Conservation (phyloP, 176 grass and related monocot genomes). For the Microstegium vimineum region DNA sequence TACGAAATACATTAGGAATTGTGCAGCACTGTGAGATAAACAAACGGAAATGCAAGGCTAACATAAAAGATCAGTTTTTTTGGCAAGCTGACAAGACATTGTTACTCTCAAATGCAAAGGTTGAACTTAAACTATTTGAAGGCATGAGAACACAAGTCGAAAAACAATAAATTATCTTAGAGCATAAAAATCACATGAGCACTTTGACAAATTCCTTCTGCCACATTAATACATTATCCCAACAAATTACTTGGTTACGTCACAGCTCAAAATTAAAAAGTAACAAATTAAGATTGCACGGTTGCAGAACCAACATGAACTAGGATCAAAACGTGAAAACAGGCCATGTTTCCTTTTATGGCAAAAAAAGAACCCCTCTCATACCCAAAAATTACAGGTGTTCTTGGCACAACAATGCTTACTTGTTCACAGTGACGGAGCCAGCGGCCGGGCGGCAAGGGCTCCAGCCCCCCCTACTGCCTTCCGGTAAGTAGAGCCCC, state of each 20-base stretch:
- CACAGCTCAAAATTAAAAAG: background rate
- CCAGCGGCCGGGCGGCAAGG: too few species aligned
- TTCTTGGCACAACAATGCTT: background rate
- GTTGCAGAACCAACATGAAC: background rate
- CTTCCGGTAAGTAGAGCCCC: too few species aligned
- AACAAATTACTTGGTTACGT: background rate
- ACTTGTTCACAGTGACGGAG: too few species aligned
- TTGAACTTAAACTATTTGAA: background rate
- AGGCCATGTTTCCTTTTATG: background rate
- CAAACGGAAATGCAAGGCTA: constrained; percentile 1
- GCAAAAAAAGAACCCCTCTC: background rate
- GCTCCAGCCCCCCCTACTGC: too few species aligned
- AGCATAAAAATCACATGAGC: background rate
- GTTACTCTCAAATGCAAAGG: background rate
- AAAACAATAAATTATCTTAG: background rate
- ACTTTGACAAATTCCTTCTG: background rate
- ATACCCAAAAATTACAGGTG: background rate
- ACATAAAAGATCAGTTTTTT: background rate
- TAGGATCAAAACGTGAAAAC: constrained; percentile 10
- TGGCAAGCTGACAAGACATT: background rate
- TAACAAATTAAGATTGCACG: background rate
- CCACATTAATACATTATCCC: background rate
- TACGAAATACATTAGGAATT: background rate
- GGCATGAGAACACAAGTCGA: background rate
- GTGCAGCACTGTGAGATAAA: background rate